These are phyloP conservation scores for Skeletonema tropicum DNA, from an alignment of 108 stramenopile species.

Conservation along the genomic window DNA sequence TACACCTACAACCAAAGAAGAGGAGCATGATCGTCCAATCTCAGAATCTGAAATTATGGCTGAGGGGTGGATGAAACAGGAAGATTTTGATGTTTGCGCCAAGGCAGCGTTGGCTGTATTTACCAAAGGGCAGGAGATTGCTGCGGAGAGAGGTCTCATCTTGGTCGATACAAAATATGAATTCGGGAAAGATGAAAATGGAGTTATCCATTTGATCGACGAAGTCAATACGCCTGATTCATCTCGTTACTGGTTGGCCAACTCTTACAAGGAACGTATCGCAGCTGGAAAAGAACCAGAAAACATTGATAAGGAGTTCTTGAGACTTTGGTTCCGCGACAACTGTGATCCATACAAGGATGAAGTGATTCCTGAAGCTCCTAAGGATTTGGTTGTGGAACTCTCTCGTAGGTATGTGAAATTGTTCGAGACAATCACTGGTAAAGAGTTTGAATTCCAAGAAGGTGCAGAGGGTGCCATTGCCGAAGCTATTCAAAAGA, in stretches of 20 bases:
- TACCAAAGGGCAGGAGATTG: conserved; percentile 88
- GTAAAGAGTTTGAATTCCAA: conserved; percentile 81
- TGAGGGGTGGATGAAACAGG: conserved; percentile 88
- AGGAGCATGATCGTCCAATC: conserved; percentile 96
- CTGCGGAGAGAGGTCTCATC: conserved; percentile 88
- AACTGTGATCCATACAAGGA: conserved; percentile 99
- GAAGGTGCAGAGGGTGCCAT: conserved; percentile 59
- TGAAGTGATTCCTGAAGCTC: conserved; percentile 92
- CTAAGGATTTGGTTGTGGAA: conserved; percentile 93
- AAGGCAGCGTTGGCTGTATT: conserved; percentile 79
- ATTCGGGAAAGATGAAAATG: conserved; percentile 89
- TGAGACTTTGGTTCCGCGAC: conserved; percentile 95
- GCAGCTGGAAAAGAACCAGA: conserved; percentile 92
- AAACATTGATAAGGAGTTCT: conserved; percentile 99
- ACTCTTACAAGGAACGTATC: conserved; percentile 85
- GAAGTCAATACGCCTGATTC: conserved; percentile 99
- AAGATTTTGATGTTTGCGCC: conserved; percentile 83
- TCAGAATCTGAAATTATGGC: conserved; percentile 86
- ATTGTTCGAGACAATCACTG: conserved; percentile 97
- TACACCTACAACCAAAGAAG: conserved; percentile 98
- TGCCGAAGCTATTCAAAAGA: conserved; percentile 61
- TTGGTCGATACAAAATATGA: conserved; percentile 99
- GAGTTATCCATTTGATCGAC: conserved; percentile 92
- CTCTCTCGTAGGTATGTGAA: conserved; percentile 93
- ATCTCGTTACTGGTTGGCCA: conserved; percentile 95